Conservation (phyloP, 345 rosid species). For the Kernera saxatilis region DNA sequence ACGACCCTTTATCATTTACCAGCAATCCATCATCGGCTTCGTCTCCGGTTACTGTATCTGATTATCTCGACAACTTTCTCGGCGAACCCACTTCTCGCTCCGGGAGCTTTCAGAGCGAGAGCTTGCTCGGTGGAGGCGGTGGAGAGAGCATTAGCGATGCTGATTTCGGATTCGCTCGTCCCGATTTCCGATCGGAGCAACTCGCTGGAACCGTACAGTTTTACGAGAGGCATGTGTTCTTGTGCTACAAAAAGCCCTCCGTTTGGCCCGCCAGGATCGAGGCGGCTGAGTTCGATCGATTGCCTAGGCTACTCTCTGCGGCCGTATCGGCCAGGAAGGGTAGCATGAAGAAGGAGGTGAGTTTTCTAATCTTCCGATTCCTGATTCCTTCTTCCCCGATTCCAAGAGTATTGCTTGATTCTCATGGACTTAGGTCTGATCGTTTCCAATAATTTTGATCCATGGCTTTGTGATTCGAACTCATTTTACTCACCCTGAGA, state of each 20-base stretch:
- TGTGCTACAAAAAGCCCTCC: conserved; percentile 91
- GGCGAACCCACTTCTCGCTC: conserved; percentile 55
- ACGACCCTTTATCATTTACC: conserved; percentile 49
- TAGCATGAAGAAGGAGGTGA: conserved; percentile 66
- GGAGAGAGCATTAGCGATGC: conserved; percentile 41
- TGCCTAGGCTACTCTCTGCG: conserved; percentile 88
- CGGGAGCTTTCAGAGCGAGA: conserved; percentile 79
- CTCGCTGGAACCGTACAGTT: conserved; percentile 78
- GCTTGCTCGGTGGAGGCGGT: conserved; percentile 40
- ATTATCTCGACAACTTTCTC: conserved; percentile 49
- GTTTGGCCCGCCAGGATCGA: conserved; percentile 96
- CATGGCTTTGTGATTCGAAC: background rate
- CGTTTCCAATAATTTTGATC: background rate
- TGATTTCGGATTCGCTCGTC: conserved; percentile 75
- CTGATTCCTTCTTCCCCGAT: background rate
- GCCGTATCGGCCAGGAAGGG: conserved; percentile 60
- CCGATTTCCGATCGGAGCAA: conserved; percentile 60
- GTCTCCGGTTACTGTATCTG: conserved; percentile 64
- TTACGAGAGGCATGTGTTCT: conserved; percentile 81
- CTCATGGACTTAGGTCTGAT: background rate
- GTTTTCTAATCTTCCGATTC: background rate
- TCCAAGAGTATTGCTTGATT: background rate
- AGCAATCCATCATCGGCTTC: conserved; percentile 57
- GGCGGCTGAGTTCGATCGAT: conserved; percentile 99
- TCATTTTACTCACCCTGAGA: background rate